Evolutionary conservation across 768 basidiomycete genomes (phyloP).

Genomic region (Mycena maculata): DNA sequence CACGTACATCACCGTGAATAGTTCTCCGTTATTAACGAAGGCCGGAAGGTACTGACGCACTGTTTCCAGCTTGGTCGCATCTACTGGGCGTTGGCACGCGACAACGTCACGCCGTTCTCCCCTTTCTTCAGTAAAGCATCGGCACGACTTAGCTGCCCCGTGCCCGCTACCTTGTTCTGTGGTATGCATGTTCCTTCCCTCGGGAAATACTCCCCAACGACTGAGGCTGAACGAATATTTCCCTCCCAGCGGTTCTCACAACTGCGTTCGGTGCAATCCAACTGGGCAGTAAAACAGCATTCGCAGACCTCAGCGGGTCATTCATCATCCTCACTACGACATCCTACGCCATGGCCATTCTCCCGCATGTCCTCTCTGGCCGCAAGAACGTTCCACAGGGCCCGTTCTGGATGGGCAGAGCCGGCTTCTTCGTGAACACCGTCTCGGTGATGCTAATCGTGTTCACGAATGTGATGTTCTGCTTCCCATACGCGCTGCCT

Average conservation of each 20-base stretch:
- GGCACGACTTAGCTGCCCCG: constrained; percentile 25
- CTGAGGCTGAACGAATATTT: neutral
- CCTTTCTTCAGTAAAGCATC: constrained; percentile 23
- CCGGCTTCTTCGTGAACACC: constrained; percentile 21
- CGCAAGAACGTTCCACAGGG: constrained; percentile 26
- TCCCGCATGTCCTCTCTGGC: constrained; percentile 30
- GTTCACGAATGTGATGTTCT: constrained; percentile 30
- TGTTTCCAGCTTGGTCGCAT: constrained; percentile 21
- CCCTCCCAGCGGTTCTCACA: constrained; percentile 14
- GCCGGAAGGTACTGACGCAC: neutral
- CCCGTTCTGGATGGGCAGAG: constrained; percentile 31
- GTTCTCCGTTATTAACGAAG: neutral
- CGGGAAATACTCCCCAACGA: neutral
- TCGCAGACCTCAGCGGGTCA: constrained; percentile 30
- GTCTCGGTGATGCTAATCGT: constrained; percentile 27
- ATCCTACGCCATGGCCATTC: constrained; percentile 31
- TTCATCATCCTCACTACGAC: constrained; percentile 32
- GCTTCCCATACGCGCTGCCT: constrained; percentile 32
- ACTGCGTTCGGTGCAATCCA: constrained; percentile 29
- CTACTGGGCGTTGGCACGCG: constrained; percentile 31
- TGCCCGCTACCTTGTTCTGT: constrained; percentile 28
- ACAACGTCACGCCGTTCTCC: constrained; percentile 32
- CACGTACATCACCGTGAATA: constrained; percentile 23
- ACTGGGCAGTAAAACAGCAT: constrained; percentile 30
- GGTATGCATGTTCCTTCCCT: constrained; percentile 15